These are phyloP conservation scores for Trichoderma polysporum DNA, from an alignment of 2,329 filamentous ascomycete genomes.

Conservation along the genomic window DNA sequence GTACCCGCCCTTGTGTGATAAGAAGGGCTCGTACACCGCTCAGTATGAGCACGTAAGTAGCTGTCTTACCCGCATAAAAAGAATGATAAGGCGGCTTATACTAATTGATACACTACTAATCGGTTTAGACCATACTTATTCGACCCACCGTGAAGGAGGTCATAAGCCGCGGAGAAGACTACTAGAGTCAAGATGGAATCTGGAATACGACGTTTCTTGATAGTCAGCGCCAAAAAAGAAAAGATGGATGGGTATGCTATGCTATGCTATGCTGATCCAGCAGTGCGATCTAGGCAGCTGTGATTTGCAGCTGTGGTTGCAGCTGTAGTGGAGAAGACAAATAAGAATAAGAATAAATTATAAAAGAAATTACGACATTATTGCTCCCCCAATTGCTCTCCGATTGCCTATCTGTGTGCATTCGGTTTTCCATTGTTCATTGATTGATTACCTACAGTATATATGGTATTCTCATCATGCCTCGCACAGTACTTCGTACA, in stretches of 20 bases:
- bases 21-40: slow-evolving; percentile 92
- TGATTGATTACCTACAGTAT: not conserved
- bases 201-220: slow-evolving; percentile 30
- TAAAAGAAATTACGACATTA: not conserved
- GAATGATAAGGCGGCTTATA: not conserved
- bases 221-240: not conserved
- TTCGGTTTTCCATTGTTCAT: too few relatives aligned
- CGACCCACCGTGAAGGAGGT: slow-evolving; percentile 83
- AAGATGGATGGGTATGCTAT: not conserved
- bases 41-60: slow-evolving; percentile 90
- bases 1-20: slow-evolving; percentile 85
- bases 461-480: not conserved
- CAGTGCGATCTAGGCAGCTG: not conserved
- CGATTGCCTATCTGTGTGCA: too few relatives aligned
- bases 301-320: not conserved
- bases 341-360: not conserved
- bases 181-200: slow-evolving; percentile 48
- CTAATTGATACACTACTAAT: slow-evolving; percentile 11
- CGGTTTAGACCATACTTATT: slow-evolving; percentile 70
- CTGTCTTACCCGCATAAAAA: not conserved
- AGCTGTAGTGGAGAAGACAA: not conserved
- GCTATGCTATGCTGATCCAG: not conserved
- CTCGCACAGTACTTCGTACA: too few relatives aligned
- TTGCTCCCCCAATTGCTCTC: too few relatives aligned
- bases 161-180: slow-evolving; percentile 82